These are phyloP conservation scores for Zygosaccharomyces bailii DNA, from an alignment of 805 yeast species.

Conservation along the genomic window DNA sequence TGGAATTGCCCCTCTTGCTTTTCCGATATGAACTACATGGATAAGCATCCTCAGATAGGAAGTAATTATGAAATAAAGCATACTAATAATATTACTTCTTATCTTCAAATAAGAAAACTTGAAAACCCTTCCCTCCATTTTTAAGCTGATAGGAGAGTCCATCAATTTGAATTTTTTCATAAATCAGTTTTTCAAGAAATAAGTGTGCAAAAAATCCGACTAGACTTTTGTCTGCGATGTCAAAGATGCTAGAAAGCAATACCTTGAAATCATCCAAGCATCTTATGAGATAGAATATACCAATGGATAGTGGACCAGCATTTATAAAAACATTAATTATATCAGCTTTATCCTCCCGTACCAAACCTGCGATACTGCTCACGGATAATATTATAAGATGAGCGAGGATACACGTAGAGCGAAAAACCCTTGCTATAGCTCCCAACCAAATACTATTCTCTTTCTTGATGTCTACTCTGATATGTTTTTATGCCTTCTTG, in stretches of 20 bases:
- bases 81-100: too few species aligned
- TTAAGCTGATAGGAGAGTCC: not conserved
- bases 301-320: constrained; percentile 1
- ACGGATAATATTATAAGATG: not conserved
- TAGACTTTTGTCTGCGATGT: not conserved
- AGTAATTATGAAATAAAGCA: too few species aligned
- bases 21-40: too few species aligned
- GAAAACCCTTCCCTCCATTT: not conserved
- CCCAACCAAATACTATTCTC: not conserved
- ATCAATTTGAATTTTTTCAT: not conserved
- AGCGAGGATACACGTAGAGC: not conserved
- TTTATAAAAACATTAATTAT: not conserved
- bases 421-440: not conserved
- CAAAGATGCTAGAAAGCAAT: not conserved
- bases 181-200: not conserved
- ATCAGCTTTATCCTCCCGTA: not conserved
- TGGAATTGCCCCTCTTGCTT: too few species aligned
- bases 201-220: not conserved
- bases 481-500: not conserved
- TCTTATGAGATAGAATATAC: not conserved
- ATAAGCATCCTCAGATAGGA: too few species aligned
- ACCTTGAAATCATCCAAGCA: not conserved
- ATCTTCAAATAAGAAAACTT: not conserved
- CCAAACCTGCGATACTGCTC: not conserved
- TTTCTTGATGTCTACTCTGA: not conserved